Evolutionary conservation across 1,284 basidiomycete genomes (phyloP).

Genomic region (Ustilago curta): DNA sequence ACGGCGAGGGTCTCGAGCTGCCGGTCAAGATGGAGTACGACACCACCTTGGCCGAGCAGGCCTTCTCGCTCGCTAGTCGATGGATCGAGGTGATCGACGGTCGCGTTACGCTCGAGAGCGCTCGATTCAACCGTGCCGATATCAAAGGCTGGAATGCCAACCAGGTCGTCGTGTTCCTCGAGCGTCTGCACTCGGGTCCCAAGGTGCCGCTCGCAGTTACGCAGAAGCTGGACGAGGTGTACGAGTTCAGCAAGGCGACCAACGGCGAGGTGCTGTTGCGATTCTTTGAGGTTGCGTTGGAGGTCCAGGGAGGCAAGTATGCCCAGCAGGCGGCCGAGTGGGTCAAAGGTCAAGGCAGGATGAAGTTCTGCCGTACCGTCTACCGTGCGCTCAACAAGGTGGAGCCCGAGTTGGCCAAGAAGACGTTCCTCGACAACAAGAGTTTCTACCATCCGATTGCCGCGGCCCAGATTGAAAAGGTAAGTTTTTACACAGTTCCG

Average conservation of each 20-base stretch:
- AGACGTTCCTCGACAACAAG: slow-evolving; percentile 74
- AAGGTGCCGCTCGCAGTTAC: slow-evolving; percentile 67
- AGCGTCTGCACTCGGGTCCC: slow-evolving; percentile 70
- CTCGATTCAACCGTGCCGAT: slow-evolving; percentile 47
- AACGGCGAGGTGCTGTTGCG: slow-evolving; percentile 72
- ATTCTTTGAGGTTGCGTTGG: slow-evolving; percentile 72
- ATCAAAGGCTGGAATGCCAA: slow-evolving; percentile 66
- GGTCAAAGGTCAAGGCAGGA: slow-evolving; percentile 72
- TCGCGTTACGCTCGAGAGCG: slow-evolving; percentile 18
- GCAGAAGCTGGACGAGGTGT: slow-evolving; percentile 70
- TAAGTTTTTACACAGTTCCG: slow-evolving; percentile 46
- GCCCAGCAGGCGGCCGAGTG: slow-evolving; percentile 72
- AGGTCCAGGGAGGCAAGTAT: slow-evolving; percentile 70
- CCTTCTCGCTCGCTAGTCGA: slow-evolving; percentile 76
- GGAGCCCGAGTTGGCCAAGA: slow-evolving; percentile 75
- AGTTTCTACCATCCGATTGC: slow-evolving; percentile 72
- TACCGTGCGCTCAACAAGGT: slow-evolving; percentile 73
- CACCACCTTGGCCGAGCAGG: slow-evolving; percentile 78
- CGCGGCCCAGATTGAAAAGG: slow-evolving; percentile 65
- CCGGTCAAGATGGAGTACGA: slow-evolving; percentile 88
- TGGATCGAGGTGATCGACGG: slow-evolving; percentile 75
- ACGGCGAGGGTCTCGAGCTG: slow-evolving; percentile 81
- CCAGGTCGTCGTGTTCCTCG: slow-evolving; percentile 72
- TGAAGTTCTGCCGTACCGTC: slow-evolving; percentile 71
- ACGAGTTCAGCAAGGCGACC: slow-evolving; percentile 69